Evolutionary conservation across 2,329 filamentous ascomycete genomes (phyloP).

Genomic region (Colletotrichum tabaci): DNA sequence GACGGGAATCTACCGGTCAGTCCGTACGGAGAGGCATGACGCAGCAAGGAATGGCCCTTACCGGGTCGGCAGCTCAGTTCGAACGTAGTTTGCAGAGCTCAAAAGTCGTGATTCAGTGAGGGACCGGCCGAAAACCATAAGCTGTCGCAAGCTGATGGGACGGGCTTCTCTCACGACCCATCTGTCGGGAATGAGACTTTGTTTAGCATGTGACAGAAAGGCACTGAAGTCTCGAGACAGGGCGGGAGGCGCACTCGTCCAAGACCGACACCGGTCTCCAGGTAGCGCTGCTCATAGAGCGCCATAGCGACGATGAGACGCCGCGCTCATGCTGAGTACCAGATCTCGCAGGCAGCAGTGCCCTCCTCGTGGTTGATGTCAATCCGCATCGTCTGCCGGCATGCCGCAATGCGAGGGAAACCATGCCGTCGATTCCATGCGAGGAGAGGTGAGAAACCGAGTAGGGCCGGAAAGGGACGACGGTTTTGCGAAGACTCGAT

Average conservation of each 20-base stretch:
- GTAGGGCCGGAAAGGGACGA: not conserved
- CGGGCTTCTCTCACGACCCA: conserved; percentile 94
- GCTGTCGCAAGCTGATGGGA: conserved; percentile 95
- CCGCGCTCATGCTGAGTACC: conserved; percentile 27
- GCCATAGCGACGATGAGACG: conserved; percentile 44
- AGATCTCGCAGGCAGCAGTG: not conserved
- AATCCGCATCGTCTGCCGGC: conserved; percentile 58
- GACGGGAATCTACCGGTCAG: conserved; percentile 12
- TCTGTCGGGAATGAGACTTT: conserved; percentile 62
- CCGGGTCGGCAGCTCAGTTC: conserved; percentile 92
- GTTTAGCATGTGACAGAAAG: conserved; percentile 39
- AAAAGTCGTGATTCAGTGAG: conserved; percentile 91
- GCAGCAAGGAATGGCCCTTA: conserved; percentile 52
- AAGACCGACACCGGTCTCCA: conserved; percentile 76
- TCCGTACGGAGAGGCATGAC: not conserved
- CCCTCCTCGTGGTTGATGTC: conserved; percentile 41
- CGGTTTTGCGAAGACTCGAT: not conserved
- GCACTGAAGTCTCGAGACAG: not conserved
- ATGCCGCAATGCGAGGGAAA: conserved; percentile 62
- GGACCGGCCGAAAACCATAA: conserved; percentile 97
- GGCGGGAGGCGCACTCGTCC: conserved; percentile 68
- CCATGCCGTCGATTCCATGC: conserved; percentile 61
- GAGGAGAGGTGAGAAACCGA: conserved; percentile 9
- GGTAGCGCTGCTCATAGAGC: conserved; percentile 56
- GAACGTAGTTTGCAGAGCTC: conserved; percentile 97